Percentiles rank a stretch among this genome's conserved stretches.
phyloP scores from a whole-genome alignment of 306 rosid species.

The Argentina anserina region DNA sequence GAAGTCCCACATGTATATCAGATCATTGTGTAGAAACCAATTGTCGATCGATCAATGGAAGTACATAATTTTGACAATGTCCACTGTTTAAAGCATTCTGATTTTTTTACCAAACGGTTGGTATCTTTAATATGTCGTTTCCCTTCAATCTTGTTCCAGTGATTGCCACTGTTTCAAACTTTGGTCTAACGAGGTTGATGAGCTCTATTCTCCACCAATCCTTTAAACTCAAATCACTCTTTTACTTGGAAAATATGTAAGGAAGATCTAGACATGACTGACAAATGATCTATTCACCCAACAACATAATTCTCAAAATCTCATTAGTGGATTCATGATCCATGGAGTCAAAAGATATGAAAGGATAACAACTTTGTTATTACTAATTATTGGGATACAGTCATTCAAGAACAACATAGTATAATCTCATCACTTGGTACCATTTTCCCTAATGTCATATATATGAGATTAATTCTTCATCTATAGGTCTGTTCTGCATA shows the following conservation, averaged over 20 bases:
- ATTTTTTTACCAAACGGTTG: background rate
- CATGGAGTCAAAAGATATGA: background rate
- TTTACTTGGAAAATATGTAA: background rate
- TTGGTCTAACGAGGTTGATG: background rate
- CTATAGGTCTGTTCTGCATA: background rate
- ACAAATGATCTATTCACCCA: background rate
- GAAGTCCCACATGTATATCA: background rate
- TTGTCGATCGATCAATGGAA: background rate
- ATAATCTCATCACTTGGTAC: background rate
- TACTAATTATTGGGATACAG: background rate
- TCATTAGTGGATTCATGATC: background rate
- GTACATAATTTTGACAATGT: background rate
- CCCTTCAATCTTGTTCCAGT: background rate
- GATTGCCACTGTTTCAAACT: background rate
- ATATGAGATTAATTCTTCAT: background rate
- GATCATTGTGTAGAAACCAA: background rate
- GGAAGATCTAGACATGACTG: background rate
- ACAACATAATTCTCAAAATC: background rate
- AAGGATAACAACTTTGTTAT: background rate
- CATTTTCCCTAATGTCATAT: background rate
- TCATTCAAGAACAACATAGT: background rate
- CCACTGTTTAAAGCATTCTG: background rate
- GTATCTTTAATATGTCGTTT: background rate
- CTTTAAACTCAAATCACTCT: background rate
- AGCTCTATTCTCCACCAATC: background rate